Conservation (phyloP, 116 monocot species). For the Papilionanthe hybrid region DNA sequence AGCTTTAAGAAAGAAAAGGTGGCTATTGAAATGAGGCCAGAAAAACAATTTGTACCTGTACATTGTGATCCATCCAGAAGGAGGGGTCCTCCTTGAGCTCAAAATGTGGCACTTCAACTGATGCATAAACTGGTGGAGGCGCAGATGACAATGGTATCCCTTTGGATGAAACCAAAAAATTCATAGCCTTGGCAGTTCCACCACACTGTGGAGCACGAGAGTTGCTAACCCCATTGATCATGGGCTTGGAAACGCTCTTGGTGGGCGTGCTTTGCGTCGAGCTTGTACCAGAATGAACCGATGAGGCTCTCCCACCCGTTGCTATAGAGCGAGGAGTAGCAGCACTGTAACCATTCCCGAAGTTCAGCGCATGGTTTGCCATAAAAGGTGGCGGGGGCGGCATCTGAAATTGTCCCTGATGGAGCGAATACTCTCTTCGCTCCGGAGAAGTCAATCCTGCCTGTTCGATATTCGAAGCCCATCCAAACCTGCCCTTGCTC, state of each 20-base stretch:
- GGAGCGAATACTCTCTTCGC: conserved; percentile 14
- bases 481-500: conserved; percentile 57
- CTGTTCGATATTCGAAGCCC: conserved; percentile 35
- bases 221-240: conserved; percentile 19
- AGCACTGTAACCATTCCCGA: conserved; percentile 17
- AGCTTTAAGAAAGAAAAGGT: too few relatives aligned
- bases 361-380: conserved; percentile 23
- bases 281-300: conserved; percentile 52
- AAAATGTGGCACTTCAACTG: conserved; percentile 69
- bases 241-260: conserved; percentile 76
- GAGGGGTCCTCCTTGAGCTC: conserved; percentile 83
- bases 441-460: conserved; percentile 4
- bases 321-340: conserved; percentile 35
- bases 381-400: conserved; percentile 20
- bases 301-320: conserved; percentile 41
- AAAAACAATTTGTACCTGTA: conserved; percentile 47
- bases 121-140: conserved; percentile 19
- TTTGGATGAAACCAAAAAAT: conserved; percentile 28
- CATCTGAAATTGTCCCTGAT: conserved; percentile 11
- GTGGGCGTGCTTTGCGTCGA: conserved; percentile 83
- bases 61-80: conserved; percentile 97
- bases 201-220: conserved; percentile 37
- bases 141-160: conserved; percentile 22
- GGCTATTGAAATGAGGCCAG: background rate
- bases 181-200: conserved; percentile 15